Base-by-base conservation (phyloP, 345 rosid species). In the Combretum micranthum region DNA sequence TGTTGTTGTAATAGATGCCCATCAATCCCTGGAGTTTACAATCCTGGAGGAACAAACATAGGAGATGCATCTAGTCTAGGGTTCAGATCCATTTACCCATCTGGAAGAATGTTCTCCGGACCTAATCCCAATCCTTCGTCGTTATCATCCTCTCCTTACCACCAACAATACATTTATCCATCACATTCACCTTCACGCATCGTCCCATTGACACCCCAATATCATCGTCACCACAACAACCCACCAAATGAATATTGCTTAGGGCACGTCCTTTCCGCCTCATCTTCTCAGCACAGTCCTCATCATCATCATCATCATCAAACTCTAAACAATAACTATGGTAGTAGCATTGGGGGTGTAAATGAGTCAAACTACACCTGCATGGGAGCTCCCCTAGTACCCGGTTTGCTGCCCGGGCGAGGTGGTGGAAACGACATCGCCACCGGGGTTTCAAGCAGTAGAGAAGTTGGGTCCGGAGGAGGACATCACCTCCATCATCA, bases 301-400 rank as follows among this genome's bases (percentile, higher is more conserved):
- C 12, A 5, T n/a, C n/a, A n/a, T n/a, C n/a, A n/a, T n/a, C n/a
- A n/a, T n/a, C n/a, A n/a, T n/a, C n/a, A n/a, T 10, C 47, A 32
- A 32, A 32, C 39, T 4, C 39, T 32, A 32, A 15, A n/a, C n/a
- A n/a, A 50, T 22, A 14, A 2, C 57, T 61, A 52, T 15, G 66
- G 59, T 23, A 18, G n/a, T n/a, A n/a, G 44, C 1, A 42, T 63
- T 64, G 73, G 69, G 0, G 75, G 71, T 17, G 72, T 69, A 49
- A 73, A 79, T 4, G 77, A 75, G n/a, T 65, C 78, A 8, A 74
- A 51, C 69, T 83, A 86, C 74, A 72, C 95, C 21, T 89, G 95
- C 82, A 71, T 86, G 52, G 95, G 97, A 52, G 92, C 87, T 18
- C 95, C 91, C n/a, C n/a, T 32, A 32, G 39, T 9, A 7, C 39